Base-by-base conservation (phyloP, 371 early-diverging fungal genomes). In the Rhizopus microsporus region DNA sequence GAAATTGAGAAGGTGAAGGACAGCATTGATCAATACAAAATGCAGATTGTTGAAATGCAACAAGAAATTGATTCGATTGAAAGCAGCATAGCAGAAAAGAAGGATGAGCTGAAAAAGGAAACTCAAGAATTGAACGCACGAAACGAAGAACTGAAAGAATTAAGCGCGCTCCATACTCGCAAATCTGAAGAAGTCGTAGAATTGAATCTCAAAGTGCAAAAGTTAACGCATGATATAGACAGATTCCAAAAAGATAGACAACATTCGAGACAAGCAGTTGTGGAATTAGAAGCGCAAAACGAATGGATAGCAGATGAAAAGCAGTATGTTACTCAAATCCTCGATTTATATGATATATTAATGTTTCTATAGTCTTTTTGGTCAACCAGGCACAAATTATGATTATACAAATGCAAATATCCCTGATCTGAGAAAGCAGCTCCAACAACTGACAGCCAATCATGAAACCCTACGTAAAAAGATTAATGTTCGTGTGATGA, bases 401-500 rank as follows among this genome's bases (percentile, higher is more conserved):
- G 96, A 97, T 63, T 97, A 92, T 71, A 69, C 64, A 9, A 77
- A 81, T 31, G 75, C 86, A 39, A 87, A 93, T 65, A 75, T 93
- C 0, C 68, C 62, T 3, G 92, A 95, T 61, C 73, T 83, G 16
- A 79, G 80, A 62, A 87, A 88, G 56, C 85, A 85, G 33, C 67
- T 93, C 35, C 81, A 82, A 56, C 88, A 89, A 58, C 67, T 96
- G 35, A 80, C 82, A 37, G 83, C 86, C 29, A 84, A 89, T 58
- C 85, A 90, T 63, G 88, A 92, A 8, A 75, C 78, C 5, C 76
- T 97, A 79, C 85, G 90, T 51, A 91, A 93, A 56, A 92, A 88
- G 57, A 88, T 97, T 56, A 96, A 98, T 69, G 87, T 87, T 3
- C 88, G 93, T 15, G 98, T 94, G n/a, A 92, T 97, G 93, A 91